Evolutionary conservation across 345 rosid species (phyloP).

Genomic region (Raphanus raphanistrum): DNA sequence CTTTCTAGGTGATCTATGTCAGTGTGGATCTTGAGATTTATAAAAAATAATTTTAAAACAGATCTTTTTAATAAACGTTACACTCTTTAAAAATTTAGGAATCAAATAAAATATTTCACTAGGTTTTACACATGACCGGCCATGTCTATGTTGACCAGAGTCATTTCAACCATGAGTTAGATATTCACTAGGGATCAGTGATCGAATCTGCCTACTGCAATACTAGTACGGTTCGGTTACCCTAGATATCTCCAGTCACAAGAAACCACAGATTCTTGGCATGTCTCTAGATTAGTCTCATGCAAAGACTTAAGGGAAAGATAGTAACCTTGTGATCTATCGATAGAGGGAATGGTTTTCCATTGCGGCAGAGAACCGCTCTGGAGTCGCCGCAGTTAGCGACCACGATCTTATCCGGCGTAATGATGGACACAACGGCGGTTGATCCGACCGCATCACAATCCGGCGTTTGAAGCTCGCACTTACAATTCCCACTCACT

Average conservation of each 20-base stretch:
- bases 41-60: too few relatives aligned
- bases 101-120: neutral
- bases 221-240: neutral
- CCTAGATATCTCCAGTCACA: neutral
- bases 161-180: neutral
- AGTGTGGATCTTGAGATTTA: neutral
- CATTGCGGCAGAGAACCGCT: constrained; percentile 74
- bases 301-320: neutral
- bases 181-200: neutral
- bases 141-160: too few relatives aligned
- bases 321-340: constrained; percentile 70
- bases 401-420: constrained; percentile 58
- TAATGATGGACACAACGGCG: constrained; percentile 69
- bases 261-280: neutral
- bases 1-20: neutral
- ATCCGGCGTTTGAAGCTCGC: constrained; percentile 61
- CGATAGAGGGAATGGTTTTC: constrained; percentile 68
- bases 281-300: neutral
- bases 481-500: constrained; percentile 41
- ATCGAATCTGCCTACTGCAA: neutral
- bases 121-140: neutral
- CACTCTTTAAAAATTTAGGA: neutral
- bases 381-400: constrained; percentile 94
- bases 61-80: neutral
- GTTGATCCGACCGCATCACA: constrained; percentile 85